Conservation (phyloP, 352 stramenopile genomes). For the Phytophthora palmivora region DNA sequence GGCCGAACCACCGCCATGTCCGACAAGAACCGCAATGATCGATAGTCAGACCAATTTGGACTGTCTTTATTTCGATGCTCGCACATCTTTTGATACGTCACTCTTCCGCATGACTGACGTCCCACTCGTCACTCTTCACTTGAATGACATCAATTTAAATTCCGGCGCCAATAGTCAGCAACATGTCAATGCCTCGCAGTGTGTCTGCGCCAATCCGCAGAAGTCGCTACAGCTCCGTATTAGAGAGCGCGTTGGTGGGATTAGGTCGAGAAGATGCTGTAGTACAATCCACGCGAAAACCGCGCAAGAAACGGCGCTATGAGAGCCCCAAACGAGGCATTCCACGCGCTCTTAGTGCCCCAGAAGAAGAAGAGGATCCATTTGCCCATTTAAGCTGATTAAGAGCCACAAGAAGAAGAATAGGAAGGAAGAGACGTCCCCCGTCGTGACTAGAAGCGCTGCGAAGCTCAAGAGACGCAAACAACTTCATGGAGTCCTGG, state of each 20-base stretch:
- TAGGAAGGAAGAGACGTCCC: slow-evolving; percentile 1
- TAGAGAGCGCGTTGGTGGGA: slow-evolving; percentile 43
- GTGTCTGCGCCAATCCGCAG: slow-evolving; percentile 25
- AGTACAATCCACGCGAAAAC: slow-evolving; percentile 37
- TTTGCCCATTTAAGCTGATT: slow-evolving; percentile 26
- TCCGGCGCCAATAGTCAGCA: neutral
- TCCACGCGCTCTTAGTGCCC: slow-evolving; percentile 2
- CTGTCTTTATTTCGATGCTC: slow-evolving; percentile 15
- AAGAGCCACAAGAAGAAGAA: slow-evolving; percentile 26
- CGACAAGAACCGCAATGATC: slow-evolving; percentile 12
- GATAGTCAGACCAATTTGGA: slow-evolving; percentile 16
- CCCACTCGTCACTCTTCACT: too few species aligned
- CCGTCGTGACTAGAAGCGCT: slow-evolving; percentile 17
- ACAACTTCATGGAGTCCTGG: slow-evolving; percentile 23
- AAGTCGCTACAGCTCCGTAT: slow-evolving; percentile 37
- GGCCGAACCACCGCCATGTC: slow-evolving; percentile 14
- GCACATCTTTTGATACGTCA: too few species aligned
- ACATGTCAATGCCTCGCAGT: slow-evolving; percentile 11
- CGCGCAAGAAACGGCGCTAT: slow-evolving; percentile 22
- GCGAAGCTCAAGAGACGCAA: slow-evolving; percentile 16
- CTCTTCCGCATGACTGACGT: too few species aligned
- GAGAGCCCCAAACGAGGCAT: slow-evolving; percentile 16
- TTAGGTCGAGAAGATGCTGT: slow-evolving; percentile 38
- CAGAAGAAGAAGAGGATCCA: slow-evolving; percentile 35
- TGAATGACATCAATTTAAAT: slow-evolving; percentile 7